A percentile compares a stretch with the other conserved stretches of the same genome.
phyloP scores from a whole-genome alignment of 2,329 filamentous ascomycete species.

The Thermochaetoides dissita region DNA sequence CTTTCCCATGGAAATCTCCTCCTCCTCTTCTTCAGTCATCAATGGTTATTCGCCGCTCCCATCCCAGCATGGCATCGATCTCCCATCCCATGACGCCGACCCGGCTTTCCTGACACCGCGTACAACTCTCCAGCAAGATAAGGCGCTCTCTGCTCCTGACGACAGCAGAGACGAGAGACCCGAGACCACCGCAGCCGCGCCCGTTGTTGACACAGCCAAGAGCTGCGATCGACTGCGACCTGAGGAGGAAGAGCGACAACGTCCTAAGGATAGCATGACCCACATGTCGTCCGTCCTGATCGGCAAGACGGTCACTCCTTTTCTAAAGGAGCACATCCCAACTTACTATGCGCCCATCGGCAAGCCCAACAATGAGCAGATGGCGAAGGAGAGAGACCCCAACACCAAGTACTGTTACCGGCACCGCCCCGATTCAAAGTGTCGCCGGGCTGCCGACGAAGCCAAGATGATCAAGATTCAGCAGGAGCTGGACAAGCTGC shows the following conservation, averaged over 20 bases:
- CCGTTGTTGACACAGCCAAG: slow-evolving; percentile 9
- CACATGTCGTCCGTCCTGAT: slow-evolving; percentile 54
- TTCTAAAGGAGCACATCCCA: slow-evolving; percentile 82
- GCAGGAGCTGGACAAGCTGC: slow-evolving; percentile 27
- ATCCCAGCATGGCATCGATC: slow-evolving; percentile 15
- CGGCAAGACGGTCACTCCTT: slow-evolving; percentile 69
- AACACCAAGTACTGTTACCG: slow-evolving; percentile 95
- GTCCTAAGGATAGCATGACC: slow-evolving; percentile 25
- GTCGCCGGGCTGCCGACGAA: slow-evolving; percentile 82
- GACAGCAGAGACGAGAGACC: not conserved
- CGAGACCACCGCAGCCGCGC: too few species aligned
- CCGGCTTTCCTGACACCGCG: slow-evolving; percentile 9
- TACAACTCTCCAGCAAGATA: too few species aligned
- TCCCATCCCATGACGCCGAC: slow-evolving; percentile 12
- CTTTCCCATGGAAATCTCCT: slow-evolving; percentile 5
- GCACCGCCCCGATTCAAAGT: slow-evolving; percentile 87
- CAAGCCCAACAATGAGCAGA: slow-evolving; percentile 33
- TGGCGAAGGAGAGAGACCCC: slow-evolving; percentile 34
- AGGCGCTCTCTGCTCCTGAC: not conserved
- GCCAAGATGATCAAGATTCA: slow-evolving; percentile 93
- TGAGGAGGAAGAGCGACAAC: slow-evolving; percentile 33
- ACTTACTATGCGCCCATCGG: slow-evolving; percentile 72
- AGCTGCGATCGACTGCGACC: slow-evolving; percentile 37
- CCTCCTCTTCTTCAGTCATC: slow-evolving; percentile 9
- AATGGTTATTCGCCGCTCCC: slow-evolving; percentile 9